A percentile compares a stretch with the other conserved stretches of the same genome.
Conservation (phyloP, 129 eudicot species). For the Sambucus nigra region DNA sequence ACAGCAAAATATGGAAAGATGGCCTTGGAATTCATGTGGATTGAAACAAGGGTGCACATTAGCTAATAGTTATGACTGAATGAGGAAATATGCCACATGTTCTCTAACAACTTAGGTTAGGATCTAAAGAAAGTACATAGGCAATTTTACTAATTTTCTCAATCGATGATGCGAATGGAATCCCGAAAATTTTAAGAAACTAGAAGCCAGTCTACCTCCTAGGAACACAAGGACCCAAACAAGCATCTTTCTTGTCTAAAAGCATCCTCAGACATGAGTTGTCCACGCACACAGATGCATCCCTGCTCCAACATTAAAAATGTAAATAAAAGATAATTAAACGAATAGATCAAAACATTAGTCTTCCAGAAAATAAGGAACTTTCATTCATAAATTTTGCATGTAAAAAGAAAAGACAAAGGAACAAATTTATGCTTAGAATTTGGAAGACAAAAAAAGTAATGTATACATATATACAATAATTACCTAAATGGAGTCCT, state of each 20-base stretch:
- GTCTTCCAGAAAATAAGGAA: background rate
- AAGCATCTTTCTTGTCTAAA: constrained; percentile 90
- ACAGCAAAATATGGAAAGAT: too few species aligned
- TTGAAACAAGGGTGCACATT: too few species aligned
- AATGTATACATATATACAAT: background rate
- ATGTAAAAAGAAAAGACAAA: too few species aligned
- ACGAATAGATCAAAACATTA: background rate
- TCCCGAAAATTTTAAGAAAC: background rate
- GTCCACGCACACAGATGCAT: constrained; percentile 71
- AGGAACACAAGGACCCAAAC: constrained; percentile 98
- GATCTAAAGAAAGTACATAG: too few species aligned
- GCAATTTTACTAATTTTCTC: too few species aligned
- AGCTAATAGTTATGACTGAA: too few species aligned
- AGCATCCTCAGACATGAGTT: constrained; percentile 91
- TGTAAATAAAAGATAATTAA: constrained; percentile 14
- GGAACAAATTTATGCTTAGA: background rate
- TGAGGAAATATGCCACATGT: too few species aligned
- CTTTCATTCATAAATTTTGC: background rate
- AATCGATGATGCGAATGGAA: too few species aligned
- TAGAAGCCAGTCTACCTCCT: constrained; percentile 58
- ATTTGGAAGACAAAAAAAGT: background rate
- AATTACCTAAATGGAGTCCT: constrained; percentile 77
- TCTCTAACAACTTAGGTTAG: too few species aligned
- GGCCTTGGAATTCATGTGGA: too few species aligned
- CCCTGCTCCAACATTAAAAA: too few species aligned